phyloP scores from a whole-genome alignment of 768 basidiomycete species.

The Roridomyces roridus region DNA sequence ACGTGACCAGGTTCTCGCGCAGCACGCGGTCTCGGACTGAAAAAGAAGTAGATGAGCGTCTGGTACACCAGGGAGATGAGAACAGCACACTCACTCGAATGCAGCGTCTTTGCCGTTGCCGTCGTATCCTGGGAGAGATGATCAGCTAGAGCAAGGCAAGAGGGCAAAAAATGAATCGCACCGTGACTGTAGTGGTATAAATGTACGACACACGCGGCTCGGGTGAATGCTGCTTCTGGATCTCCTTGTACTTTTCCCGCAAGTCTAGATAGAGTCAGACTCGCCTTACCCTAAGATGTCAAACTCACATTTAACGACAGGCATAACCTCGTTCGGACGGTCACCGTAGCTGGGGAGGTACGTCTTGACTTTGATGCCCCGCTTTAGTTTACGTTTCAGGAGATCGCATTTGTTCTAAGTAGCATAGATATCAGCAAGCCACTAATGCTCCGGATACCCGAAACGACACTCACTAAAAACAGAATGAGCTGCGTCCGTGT shows the following conservation, averaged over 20 bases:
- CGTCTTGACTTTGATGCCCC: slow-evolving; percentile 60
- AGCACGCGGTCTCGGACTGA: slow-evolving; percentile 69
- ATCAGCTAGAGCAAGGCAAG: background rate
- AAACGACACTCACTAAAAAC: slow-evolving; percentile 46
- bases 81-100: slow-evolving; percentile 48
- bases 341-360: slow-evolving; percentile 73
- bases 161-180: slow-evolving; percentile 37
- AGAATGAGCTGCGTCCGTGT: slow-evolving; percentile 63
- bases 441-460: too few species aligned
- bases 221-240: slow-evolving; percentile 62
- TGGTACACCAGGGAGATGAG: background rate
- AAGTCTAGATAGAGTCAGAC: slow-evolving; percentile 50
- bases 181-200: slow-evolving; percentile 74
- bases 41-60: background rate
- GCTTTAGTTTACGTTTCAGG: slow-evolving; percentile 65
- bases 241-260: slow-evolving; percentile 72
- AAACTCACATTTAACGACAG: slow-evolving; percentile 67
- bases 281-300: background rate
- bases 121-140: slow-evolving; percentile 56
- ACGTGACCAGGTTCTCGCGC: slow-evolving; percentile 58
- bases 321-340: slow-evolving; percentile 67
- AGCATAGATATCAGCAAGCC: background rate
- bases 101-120: slow-evolving; percentile 64
- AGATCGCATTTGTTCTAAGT: slow-evolving; percentile 67
- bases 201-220: slow-evolving; percentile 63